Percentiles rank a stretch among this genome's conserved stretches.
These are phyloP conservation scores for Coemansia sp. DNA, from an alignment of 192 early-diverging fungal species.

Conservation along the genomic window DNA sequence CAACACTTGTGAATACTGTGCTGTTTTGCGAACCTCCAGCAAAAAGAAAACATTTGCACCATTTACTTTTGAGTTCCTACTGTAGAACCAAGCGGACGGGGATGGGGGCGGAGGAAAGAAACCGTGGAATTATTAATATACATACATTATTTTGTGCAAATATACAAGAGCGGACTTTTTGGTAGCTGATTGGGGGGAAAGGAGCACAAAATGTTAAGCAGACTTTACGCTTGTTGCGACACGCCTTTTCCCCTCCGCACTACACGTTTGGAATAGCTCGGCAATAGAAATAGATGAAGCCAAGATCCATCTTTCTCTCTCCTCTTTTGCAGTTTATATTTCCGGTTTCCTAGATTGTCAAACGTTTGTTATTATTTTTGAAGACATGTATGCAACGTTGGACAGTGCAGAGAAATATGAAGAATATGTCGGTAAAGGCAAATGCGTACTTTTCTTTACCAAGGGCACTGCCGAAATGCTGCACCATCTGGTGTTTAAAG, in stretches of 20 bases:
- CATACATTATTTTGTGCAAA: neutral
- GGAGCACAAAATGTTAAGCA: too few relatives aligned
- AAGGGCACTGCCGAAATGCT: neutral
- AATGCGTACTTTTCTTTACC: neutral
- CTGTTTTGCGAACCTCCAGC: slow-evolving; percentile 5
- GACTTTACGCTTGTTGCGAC: too few relatives aligned
- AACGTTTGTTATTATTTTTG: neutral
- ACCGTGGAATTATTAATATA: too few relatives aligned
- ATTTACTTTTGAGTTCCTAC: too few relatives aligned
- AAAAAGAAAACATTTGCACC: too few relatives aligned
- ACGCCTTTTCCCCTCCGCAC: too few relatives aligned
- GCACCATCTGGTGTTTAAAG: neutral
- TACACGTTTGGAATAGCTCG: too few relatives aligned
- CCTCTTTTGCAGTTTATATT: neutral
- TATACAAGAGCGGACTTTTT: neutral
- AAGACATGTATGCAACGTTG: slow-evolving; percentile 1
- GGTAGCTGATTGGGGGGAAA: neutral
- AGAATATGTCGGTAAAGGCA: neutral
- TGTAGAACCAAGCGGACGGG: too few relatives aligned
- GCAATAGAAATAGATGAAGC: neutral
- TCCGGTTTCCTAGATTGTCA: neutral
- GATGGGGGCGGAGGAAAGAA: too few relatives aligned
- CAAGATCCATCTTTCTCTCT: neutral
- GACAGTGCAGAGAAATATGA: slow-evolving; percentile 4
- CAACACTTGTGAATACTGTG: neutral